Conservation (phyloP, 2,329 filamentous ascomycete species). For the Penicillium griseofulvum region DNA sequence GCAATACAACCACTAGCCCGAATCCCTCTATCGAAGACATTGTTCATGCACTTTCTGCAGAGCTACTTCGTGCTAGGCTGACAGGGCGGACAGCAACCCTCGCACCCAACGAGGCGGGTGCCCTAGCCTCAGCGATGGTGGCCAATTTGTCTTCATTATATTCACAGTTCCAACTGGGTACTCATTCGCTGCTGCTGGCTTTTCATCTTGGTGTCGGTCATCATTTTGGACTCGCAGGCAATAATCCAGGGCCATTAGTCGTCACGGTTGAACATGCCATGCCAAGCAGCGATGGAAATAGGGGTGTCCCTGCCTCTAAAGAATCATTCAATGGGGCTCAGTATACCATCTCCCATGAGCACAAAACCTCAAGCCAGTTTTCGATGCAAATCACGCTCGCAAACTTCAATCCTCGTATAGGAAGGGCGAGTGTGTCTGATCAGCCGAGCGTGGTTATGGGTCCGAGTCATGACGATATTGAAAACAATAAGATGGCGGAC, state of each 20-base stretch:
- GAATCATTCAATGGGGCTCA: conserved; percentile 9
- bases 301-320: conserved; percentile 6
- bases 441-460: conserved; percentile 1
- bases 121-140: conserved; percentile 33
- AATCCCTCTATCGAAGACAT: conserved; percentile 34
- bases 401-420: conserved; percentile 13
- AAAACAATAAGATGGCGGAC: conserved; percentile 9
- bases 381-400: conserved; percentile 28
- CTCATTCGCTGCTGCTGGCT: conserved; percentile 30
- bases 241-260: conserved; percentile 23
- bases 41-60: conserved; percentile 30
- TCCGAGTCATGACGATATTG: conserved; percentile 12
- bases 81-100: conserved; percentile 30
- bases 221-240: conserved; percentile 32
- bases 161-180: conserved; percentile 24
- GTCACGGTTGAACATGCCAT: conserved; percentile 24
- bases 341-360: conserved; percentile 30
- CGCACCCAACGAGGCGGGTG: conserved; percentile 30
- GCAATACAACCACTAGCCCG: conserved; percentile 4
- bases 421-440: conserved; percentile 7
- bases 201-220: conserved; percentile 39
- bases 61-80: conserved; percentile 32
- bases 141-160: conserved; percentile 31
- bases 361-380: conserved; percentile 24
- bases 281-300: not conserved